These are phyloP conservation scores for Chlorella sp. DNA, from an alignment of 139 green algal species.

Conservation along the genomic window DNA sequence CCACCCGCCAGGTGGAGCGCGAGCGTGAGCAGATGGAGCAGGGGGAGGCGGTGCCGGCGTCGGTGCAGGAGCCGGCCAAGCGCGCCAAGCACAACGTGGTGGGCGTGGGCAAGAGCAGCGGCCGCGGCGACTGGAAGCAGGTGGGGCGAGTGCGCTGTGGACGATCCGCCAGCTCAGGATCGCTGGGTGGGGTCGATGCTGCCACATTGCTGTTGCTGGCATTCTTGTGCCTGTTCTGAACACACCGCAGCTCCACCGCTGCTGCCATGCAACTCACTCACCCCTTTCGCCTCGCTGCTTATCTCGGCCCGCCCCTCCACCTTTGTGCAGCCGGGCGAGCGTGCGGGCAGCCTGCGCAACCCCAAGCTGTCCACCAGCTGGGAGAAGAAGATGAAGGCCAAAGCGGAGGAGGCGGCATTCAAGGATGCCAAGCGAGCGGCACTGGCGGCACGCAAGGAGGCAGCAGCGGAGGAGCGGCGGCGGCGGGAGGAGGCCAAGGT, in stretches of 20 bases:
- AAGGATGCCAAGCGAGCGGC: slow-evolving; percentile 48
- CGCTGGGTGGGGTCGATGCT: too few relatives aligned
- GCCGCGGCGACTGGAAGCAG: slow-evolving; percentile 60
- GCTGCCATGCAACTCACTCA: too few relatives aligned
- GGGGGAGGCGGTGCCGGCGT: neutral
- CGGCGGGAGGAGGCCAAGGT: slow-evolving; percentile 50
- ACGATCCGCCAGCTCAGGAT: too few relatives aligned
- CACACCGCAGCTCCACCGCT: too few relatives aligned
- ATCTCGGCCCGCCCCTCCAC: too few relatives aligned
- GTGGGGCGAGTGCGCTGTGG: too few relatives aligned
- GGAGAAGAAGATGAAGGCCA: slow-evolving; percentile 73
- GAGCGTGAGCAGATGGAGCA: slow-evolving; percentile 37
- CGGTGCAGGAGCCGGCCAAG: slow-evolving; percentile 29
- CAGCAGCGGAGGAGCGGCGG: slow-evolving; percentile 36
- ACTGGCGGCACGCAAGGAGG: slow-evolving; percentile 40
- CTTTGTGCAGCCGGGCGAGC: slow-evolving; percentile 13
- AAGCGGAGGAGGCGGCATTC: slow-evolving; percentile 51
- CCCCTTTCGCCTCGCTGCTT: too few relatives aligned
- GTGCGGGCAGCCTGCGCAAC: slow-evolving; percentile 39
- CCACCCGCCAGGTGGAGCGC: slow-evolving; percentile 26
- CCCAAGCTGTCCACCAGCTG: slow-evolving; percentile 54
- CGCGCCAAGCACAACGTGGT: slow-evolving; percentile 50
- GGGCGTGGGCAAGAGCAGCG: slow-evolving; percentile 54
- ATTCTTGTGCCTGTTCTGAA: too few relatives aligned
- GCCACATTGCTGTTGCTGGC: too few relatives aligned